Base-by-base conservation (phyloP, 2,329 filamentous ascomycete genomes). In the Clonostachys chloroleuca region DNA sequence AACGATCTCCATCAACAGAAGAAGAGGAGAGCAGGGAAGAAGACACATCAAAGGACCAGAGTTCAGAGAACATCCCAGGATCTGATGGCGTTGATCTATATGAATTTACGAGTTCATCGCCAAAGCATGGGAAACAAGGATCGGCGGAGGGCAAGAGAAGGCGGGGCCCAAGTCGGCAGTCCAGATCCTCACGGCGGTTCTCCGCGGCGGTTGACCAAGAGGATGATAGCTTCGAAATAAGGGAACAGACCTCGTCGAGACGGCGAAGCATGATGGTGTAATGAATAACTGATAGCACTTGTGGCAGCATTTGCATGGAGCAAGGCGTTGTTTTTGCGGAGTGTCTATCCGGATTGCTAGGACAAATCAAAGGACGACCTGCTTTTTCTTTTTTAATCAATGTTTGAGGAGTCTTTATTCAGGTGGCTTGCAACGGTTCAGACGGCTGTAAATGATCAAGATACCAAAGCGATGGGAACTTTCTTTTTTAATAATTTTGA, bases 231-330 rank as follows among this genome's bases (percentile, higher is more conserved):
- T 49, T 55, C 16, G 54, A 61, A 46, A 49, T 53, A 33, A 54
- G 51, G 46, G 59, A 64, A 17, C 60, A 58, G 24, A 54, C 57
- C 47, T 67, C 58, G 34, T 69, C 70, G 49, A 67, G 78, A 56
- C 67, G 79, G 53, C 69, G 77, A 55, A 82, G 77, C 59, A 82
- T 81, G 75, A 80, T 83, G 77, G 60, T 81, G 62, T 81, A 68
- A 76, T 36, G 40, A 42, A 39, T 43, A 40, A 30, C 24, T 41
- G 37, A 40, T 39, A 47, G 33, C n/a, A 14, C 14, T 43, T 35
- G 47, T 20, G 17, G 36, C 41, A 18, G 34, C 13, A 34, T 34
- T n/a, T 40, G 34, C 18, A n/a, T 10, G 17, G 36, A 39, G 36
- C 36, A 39, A 39, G 36, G 36, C 17, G 36, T 39, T 39, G 14